Evolutionary conservation across 1,284 basidiomycete species (phyloP).

Genomic region (Leccinum olivaceoglutinosum): DNA sequence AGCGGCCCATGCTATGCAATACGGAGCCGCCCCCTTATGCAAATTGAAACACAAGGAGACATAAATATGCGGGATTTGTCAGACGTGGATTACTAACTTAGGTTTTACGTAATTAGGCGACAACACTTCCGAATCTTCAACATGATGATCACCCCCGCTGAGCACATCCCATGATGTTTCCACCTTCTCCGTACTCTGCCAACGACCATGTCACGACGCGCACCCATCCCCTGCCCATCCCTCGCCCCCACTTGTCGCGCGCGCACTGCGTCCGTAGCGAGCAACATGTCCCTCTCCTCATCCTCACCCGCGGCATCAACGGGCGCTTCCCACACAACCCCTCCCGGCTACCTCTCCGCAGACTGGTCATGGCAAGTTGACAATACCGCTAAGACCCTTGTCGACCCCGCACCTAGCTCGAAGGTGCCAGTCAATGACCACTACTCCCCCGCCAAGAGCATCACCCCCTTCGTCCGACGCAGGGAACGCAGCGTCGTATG

Average conservation of each 20-base stretch:
- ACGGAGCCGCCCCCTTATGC: too few species aligned
- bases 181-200: constrained; percentile 13
- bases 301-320: constrained; percentile 12
- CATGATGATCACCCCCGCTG: constrained; percentile 12
- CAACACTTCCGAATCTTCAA: too few species aligned
- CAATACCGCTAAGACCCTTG: not conserved
- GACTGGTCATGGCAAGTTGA: constrained; percentile 20
- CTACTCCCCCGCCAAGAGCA: constrained; percentile 43
- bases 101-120: too few species aligned
- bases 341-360: constrained; percentile 21
- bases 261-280: constrained; percentile 22
- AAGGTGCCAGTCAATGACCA: constrained; percentile 12
- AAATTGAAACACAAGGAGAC: too few species aligned
- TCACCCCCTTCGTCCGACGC: constrained; percentile 50
- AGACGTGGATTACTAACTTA: too few species aligned
- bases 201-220: not conserved
- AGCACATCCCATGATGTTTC: constrained; percentile 16
- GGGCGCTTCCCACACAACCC: constrained; percentile 2
- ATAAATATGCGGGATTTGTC: too few species aligned
- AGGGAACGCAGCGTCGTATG: constrained; percentile 58
- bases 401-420: constrained; percentile 1
- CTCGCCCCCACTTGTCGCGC: constrained; percentile 6
- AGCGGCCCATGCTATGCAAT: too few species aligned
- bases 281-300: constrained; percentile 20
- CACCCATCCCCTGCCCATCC: constrained; percentile 16